Conservation (phyloP, 139 green algal genomes). For the Picochlorum sp. region DNA sequence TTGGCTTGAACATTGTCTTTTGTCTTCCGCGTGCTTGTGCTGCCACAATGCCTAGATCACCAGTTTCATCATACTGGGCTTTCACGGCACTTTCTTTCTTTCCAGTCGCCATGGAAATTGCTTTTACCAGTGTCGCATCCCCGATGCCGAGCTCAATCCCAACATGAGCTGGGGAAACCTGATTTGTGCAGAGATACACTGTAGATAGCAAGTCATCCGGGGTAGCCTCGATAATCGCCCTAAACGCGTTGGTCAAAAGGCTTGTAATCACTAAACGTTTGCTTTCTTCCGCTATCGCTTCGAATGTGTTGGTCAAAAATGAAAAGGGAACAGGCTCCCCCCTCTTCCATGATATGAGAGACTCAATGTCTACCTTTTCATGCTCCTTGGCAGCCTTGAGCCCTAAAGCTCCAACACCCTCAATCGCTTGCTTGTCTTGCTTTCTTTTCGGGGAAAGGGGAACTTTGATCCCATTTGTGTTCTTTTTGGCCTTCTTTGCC, state of each 20-base stretch:
- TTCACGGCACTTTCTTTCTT: conserved; percentile 77
- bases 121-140: conserved; percentile 87
- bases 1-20: conserved; percentile 46
- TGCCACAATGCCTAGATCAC: conserved; percentile 87
- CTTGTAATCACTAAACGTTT: conserved; percentile 60
- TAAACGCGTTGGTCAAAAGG: conserved; percentile 66
- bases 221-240: conserved; percentile 64
- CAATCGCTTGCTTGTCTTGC: conserved; percentile 26
- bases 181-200: conserved; percentile 89
- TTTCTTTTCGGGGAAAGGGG: neutral
- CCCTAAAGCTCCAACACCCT: conserved; percentile 60
- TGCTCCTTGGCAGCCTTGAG: conserved; percentile 46
- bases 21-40: conserved; percentile 32
- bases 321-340: conserved; percentile 67
- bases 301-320: conserved; percentile 70
- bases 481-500: conserved; percentile 9
- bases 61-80: conserved; percentile 63
- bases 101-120: conserved; percentile 73
- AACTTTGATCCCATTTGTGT: no score
- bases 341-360: conserved; percentile 45
- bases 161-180: conserved; percentile 77
- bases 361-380: conserved; percentile 29
- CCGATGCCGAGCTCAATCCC: conserved; percentile 94
- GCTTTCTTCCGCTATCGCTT: conserved; percentile 39
- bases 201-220: conserved; percentile 75